Base-by-base conservation (phyloP, 352 stramenopile species). In the Pythium phragmiticola region DNA sequence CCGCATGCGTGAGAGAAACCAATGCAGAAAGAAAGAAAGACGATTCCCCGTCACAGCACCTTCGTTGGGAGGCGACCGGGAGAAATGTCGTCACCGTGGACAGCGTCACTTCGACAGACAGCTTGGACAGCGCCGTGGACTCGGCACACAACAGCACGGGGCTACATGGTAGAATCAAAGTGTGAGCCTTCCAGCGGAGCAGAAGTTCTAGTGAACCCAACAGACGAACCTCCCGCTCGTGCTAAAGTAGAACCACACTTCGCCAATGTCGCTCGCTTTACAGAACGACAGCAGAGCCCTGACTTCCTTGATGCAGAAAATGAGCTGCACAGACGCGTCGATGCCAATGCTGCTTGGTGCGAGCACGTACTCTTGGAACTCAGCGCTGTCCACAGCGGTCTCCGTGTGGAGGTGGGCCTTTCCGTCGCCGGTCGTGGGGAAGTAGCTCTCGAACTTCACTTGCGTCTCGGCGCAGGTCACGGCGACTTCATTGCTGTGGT, bases 231-330 rank as follows among this genome's bases (percentile, higher is more conserved):
- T 92, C 7, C 84, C 87, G 7, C 75, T 75, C 0, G 63, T 69
- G 30, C 66, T 90, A 45, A 88, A 95, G 73, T 80, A 92, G 53
- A 95, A 90, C 13, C 62, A 68, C 23, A 93, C 68, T 51, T 92
- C 83, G 14, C 84, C 66, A 37, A 95, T 70, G 59, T 92, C 84
- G 45, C 84, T 89, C 5, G 82, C 63, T 63, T 92, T 90, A 66
- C 84, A 95, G 55, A 93, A 95, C 2, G 78, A 65, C 49, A 94
- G 72, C 51, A 95, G 51, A 13, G 77, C 76, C 61, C 78, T 76
- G 17, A 94, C 76, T 69, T 95, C 87, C 49, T 90, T 94, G 47
- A 92, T 78, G 48, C 82, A 89, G 49, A 92, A 95, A 41, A 94
- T 88, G 19, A 95, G 68, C 65, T 95, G 81, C n/a, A 87, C 72